Evolutionary conservation across 129 eudicot species (phyloP).

Genomic region (Calendula officinalis): DNA sequence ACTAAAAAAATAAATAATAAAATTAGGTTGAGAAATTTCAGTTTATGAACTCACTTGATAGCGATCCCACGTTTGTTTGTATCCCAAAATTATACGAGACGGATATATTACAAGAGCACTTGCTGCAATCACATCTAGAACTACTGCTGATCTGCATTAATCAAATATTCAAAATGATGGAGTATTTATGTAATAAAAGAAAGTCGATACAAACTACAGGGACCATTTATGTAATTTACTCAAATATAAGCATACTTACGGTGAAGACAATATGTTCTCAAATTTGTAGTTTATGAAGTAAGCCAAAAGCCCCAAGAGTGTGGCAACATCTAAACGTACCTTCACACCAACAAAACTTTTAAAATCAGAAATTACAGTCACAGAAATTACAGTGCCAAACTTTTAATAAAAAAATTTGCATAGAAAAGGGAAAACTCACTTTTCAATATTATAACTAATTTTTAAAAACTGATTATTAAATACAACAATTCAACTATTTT

Average conservation of each 20-base stretch:
- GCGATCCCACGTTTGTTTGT: constrained; percentile 96
- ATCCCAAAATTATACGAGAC: constrained; percentile 80
- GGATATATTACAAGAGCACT: constrained; percentile 75
- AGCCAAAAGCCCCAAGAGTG: constrained; percentile 86
- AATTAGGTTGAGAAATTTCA: constrained; percentile 19
- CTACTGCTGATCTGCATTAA: constrained; percentile 74
- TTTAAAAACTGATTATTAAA: too few species aligned
- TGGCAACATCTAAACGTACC: constrained; percentile 94
- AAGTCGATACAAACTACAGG: too few species aligned
- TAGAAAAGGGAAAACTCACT: not conserved
- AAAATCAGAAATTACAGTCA: not conserved
- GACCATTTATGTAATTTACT: too few species aligned
- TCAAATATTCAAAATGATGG: not conserved
- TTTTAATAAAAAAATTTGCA: not conserved
- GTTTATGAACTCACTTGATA: constrained; percentile 63
- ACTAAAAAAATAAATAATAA: constrained; percentile 7
- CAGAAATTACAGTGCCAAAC: too few species aligned
- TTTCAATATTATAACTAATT: not conserved
- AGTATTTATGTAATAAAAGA: not conserved
- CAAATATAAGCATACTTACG: constrained; percentile 53
- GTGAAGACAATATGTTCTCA: constrained; percentile 71
- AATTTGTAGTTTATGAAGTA: constrained; percentile 93
- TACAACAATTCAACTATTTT: too few species aligned
- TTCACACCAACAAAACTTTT: constrained; percentile 30
- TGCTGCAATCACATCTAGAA: constrained; percentile 80